These are phyloP conservation scores for Fomitopsis serialis DNA, from an alignment of 768 basidiomycete genomes.

Conservation along the genomic window DNA sequence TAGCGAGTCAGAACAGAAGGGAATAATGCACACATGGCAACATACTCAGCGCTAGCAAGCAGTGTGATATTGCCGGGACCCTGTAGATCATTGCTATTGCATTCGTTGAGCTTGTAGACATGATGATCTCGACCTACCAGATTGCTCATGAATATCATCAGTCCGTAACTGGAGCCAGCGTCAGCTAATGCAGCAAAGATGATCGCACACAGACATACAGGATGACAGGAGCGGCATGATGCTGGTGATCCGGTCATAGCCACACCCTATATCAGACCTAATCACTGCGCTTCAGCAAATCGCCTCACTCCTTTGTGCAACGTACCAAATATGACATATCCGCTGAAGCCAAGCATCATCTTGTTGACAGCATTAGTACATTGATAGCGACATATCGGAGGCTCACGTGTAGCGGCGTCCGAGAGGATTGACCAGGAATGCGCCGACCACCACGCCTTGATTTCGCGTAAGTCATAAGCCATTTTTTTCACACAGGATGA, in stretches of 20 bases:
- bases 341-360: conserved; percentile 69
- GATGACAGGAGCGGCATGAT: conserved; percentile 63
- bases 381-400: neutral
- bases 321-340: conserved; percentile 58
- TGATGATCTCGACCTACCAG: conserved; percentile 31
- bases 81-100: conserved; percentile 24
- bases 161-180: conserved; percentile 43
- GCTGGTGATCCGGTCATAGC: conserved; percentile 59
- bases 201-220: conserved; percentile 37
- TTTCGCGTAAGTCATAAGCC: conserved; percentile 4
- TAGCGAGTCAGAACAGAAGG: neutral
- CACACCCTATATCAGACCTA: conserved; percentile 54
- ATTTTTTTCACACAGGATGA: neutral
- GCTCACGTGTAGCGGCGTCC: conserved; percentile 51
- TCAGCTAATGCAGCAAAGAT: neutral
- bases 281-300: too few relatives aligned
- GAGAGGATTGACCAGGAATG: conserved; percentile 42
- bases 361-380: conserved; percentile 15
- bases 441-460: conserved; percentile 29
- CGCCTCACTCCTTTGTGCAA: too few relatives aligned
- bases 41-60: conserved; percentile 57
- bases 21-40: neutral
- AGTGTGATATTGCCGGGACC: conserved; percentile 73
- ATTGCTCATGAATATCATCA: conserved; percentile 71
- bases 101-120: neutral